Evolutionary conservation across 2,329 filamentous ascomycete genomes (phyloP).

Genomic region (Alternaria tenuissima): DNA sequence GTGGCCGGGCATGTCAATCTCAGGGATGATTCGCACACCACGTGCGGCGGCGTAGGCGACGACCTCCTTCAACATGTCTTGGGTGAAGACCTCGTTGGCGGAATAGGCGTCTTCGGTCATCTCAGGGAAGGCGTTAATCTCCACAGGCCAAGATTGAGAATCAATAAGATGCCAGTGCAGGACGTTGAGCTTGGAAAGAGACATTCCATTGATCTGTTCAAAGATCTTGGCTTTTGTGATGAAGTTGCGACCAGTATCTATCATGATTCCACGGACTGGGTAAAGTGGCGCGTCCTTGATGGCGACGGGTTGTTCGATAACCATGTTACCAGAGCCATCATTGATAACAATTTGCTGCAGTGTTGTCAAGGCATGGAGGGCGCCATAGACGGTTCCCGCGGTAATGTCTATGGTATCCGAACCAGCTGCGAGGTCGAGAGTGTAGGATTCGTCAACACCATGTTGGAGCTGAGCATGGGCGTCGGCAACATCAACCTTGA

Average conservation of each 20-base stretch:
- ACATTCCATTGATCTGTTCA: constrained; percentile 64
- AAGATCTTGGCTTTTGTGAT: constrained; percentile 60
- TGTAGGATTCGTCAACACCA: constrained; percentile 66
- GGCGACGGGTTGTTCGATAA: constrained; percentile 63
- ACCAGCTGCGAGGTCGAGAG: constrained; percentile 52
- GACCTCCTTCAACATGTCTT: constrained; percentile 54
- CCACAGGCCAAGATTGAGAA: constrained; percentile 64
- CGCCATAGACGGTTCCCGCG: constrained; percentile 63
- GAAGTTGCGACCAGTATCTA: constrained; percentile 65
- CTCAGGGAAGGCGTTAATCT: constrained; percentile 60
- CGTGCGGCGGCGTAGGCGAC: constrained; percentile 62
- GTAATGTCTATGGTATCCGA: constrained; percentile 57
- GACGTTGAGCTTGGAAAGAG: constrained; percentile 65
- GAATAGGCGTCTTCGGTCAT: constrained; percentile 66
- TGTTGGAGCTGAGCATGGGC: constrained; percentile 60
- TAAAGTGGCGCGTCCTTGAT: constrained; percentile 62
- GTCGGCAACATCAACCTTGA: constrained; percentile 59
- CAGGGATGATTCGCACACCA: constrained; percentile 67
- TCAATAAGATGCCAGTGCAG: constrained; percentile 67
- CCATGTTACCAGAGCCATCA: constrained; percentile 54
- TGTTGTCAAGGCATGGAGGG: constrained; percentile 65
- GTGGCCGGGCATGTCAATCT: constrained; percentile 70
- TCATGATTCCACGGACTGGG: constrained; percentile 64
- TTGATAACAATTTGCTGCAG: constrained; percentile 64
- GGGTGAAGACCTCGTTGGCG: constrained; percentile 56